phyloP scores from a whole-genome alignment of 2,329 filamentous ascomycete species.

The Diaporthe sp. region DNA sequence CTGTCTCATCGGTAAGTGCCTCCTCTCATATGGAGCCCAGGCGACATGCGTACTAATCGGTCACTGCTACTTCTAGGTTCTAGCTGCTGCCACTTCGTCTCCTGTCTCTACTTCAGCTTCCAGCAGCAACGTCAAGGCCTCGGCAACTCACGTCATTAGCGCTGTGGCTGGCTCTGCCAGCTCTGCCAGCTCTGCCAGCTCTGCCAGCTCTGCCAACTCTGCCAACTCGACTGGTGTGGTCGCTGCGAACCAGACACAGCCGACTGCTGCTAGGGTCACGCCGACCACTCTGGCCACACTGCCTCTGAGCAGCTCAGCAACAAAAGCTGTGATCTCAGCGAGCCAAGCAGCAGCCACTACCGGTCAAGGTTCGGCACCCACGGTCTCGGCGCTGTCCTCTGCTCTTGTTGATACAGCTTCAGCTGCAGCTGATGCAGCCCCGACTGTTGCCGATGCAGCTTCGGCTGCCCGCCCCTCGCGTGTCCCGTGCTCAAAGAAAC shows the following conservation, averaged over 20 bases:
- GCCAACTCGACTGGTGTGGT: not conserved
- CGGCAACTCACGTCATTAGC: not conserved
- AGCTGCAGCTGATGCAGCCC: not conserved
- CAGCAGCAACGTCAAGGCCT: not conserved
- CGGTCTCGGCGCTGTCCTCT: not conserved
- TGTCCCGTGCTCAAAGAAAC: slow-evolving; percentile 10
- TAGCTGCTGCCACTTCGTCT: slow-evolving; percentile 12
- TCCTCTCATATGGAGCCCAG: too few species aligned
- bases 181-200: not conserved
- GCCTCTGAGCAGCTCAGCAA: not conserved
- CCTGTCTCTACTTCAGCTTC: not conserved
- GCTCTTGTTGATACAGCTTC: not conserved
- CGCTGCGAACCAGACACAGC: slow-evolving; percentile 16
- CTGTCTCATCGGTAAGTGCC: slow-evolving; percentile 42
- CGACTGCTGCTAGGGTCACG: not conserved
- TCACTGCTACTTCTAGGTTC: not conserved
- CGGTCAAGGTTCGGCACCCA: not conserved
- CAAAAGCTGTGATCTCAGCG: not conserved
- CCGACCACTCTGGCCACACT: slow-evolving; percentile 3
- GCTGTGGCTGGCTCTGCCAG: not conserved
- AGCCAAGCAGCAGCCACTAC: not conserved
- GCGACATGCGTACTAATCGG: not conserved
- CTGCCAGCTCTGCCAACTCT: not conserved
- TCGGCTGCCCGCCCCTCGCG: slow-evolving; percentile 5
- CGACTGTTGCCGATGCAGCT: not conserved